Percentiles rank a stretch among this genome's conserved stretches.
These are phyloP conservation scores for Auriscalpium vulgare DNA, from an alignment of 768 basidiomycete genomes.

Conservation along the genomic window DNA sequence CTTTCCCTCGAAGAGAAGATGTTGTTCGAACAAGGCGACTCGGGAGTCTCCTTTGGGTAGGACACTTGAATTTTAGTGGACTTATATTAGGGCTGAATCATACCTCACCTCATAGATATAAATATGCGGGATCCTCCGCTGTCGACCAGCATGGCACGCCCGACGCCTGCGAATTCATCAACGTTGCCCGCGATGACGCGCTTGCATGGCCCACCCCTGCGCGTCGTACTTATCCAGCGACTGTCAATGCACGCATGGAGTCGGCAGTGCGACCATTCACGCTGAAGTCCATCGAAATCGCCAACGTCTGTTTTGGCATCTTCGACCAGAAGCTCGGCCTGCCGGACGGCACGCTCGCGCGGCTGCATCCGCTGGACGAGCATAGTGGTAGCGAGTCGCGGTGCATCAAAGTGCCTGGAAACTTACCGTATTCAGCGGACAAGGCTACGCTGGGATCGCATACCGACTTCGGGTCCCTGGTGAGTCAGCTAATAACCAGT, in stretches of 20 bases:
- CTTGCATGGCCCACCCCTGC: slow-evolving; percentile 18
- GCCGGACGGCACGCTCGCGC: slow-evolving; percentile 18
- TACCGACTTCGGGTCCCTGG: slow-evolving; percentile 23
- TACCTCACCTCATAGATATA: slow-evolving; percentile 14
- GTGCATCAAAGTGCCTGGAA: slow-evolving; percentile 17
- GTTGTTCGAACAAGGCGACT: slow-evolving; percentile 34
- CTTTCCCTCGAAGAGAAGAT: slow-evolving; percentile 33
- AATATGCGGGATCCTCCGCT: slow-evolving; percentile 22
- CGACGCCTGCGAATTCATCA: slow-evolving; percentile 26
- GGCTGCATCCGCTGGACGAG: slow-evolving; percentile 21
- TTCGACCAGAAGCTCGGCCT: slow-evolving; percentile 17
- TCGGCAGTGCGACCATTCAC: slow-evolving; percentile 16
- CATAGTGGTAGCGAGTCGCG: slow-evolving; percentile 19
- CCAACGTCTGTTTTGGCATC: slow-evolving; percentile 15
- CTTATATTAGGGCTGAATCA: neutral
- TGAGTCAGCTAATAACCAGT: slow-evolving; percentile 17
- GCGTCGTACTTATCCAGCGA: slow-evolving; percentile 22
- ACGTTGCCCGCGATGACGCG: slow-evolving; percentile 28
- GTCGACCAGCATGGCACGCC: slow-evolving; percentile 23
- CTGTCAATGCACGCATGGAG: slow-evolving; percentile 17
- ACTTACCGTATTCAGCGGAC: neutral
- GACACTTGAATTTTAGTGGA: neutral
- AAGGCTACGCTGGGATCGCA: slow-evolving; percentile 5
- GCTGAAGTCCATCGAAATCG: slow-evolving; percentile 16
- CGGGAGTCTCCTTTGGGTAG: slow-evolving; percentile 29